Evolutionary conservation across 2,329 filamentous ascomycete genomes (phyloP), one percentile per base, ranked within the genome.

Genomic region (Stromatinia cepivora): DNA sequence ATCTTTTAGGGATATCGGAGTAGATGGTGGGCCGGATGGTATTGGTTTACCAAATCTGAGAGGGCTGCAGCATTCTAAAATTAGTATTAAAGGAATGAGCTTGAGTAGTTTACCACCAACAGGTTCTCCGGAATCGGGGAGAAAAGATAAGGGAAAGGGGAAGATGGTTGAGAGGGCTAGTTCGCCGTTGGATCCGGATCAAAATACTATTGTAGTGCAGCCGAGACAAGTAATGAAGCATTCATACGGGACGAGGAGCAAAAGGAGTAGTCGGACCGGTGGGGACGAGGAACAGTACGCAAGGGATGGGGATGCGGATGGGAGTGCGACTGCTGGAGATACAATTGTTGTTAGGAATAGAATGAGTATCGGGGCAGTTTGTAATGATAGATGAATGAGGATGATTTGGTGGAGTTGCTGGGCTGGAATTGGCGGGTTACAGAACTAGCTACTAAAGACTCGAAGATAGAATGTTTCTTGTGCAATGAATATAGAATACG

Each of bases 291-390:
- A 42, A 42, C 39, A 17, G 39, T 42, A 42, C 17, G 39, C 15
- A 42, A 13, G 39, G 7, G 39, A 31, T 48, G 28, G 22, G 15
- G 46, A 42, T 2, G 50, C 7, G 6, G 7, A 13, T 42, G 48
- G 31, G 22, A 9, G 20, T 20, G 13, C n/a, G n/a, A 36, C 5
- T 45, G 25, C 20, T 15, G 45, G 25, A 9, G 66, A 68, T 31
- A 63, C 66, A n/a, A 62, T 50, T 63, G 31, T 50, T 7, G 42
- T 67, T 31, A 59, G 42, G 6, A 48, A 68, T 54, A 45, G 46
- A n/a, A 68, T 68, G 66, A 63, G 57, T 4, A 68, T 68, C 36
- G 66, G 39, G 8, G 66, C 66, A 22, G 66, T 68, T 22, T 68
- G 66, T 63, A 68, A 68, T 28, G 66, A 67, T 62, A 42, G 66